Evolutionary conservation across 2,329 filamentous ascomycete genomes (phyloP).

Genomic region (Macrophomina phaseolina): DNA sequence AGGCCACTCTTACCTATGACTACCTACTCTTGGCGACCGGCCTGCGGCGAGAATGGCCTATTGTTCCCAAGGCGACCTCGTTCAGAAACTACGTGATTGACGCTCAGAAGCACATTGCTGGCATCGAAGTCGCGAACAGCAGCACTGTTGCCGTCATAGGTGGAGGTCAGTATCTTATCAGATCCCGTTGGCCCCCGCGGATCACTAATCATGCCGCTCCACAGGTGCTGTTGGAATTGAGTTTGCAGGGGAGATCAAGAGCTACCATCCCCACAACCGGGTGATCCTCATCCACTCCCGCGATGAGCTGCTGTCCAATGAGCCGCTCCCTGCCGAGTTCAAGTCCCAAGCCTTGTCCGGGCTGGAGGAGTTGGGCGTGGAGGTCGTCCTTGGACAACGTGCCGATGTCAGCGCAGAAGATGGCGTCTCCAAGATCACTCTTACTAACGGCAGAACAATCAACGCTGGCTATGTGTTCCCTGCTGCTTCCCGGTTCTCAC

Average conservation of each 20-base stretch:
- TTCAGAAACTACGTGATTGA: slow-evolving; percentile 69
- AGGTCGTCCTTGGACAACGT: slow-evolving; percentile 67
- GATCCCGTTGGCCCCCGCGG: slow-evolving; percentile 11
- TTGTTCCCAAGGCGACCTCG: slow-evolving; percentile 70
- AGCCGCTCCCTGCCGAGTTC: slow-evolving; percentile 72
- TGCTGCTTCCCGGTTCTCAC: slow-evolving; percentile 68
- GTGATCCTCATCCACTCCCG: slow-evolving; percentile 80
- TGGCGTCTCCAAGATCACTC: slow-evolving; percentile 53
- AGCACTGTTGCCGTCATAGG: slow-evolving; percentile 74
- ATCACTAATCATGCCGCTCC: background rate
- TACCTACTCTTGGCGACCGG: slow-evolving; percentile 77
- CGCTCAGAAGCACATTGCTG: slow-evolving; percentile 61
- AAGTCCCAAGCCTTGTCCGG: slow-evolving; percentile 67
- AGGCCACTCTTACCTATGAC: slow-evolving; percentile 62
- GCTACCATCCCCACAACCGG: slow-evolving; percentile 65
- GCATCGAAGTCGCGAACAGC: slow-evolving; percentile 4
- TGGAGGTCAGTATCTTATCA: slow-evolving; percentile 55
- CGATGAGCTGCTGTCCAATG: slow-evolving; percentile 71
- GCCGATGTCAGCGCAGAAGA: slow-evolving; percentile 44
- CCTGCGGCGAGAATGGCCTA: slow-evolving; percentile 71
- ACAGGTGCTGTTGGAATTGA: slow-evolving; percentile 78
- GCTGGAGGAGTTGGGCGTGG: slow-evolving; percentile 66
- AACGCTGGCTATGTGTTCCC: slow-evolving; percentile 70
- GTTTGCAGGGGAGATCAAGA: slow-evolving; percentile 79
- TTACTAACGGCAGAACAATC: slow-evolving; percentile 54